These are phyloP conservation scores for Russula lepida DNA, from an alignment of 768 basidiomycete genomes.

Conservation along the genomic window DNA sequence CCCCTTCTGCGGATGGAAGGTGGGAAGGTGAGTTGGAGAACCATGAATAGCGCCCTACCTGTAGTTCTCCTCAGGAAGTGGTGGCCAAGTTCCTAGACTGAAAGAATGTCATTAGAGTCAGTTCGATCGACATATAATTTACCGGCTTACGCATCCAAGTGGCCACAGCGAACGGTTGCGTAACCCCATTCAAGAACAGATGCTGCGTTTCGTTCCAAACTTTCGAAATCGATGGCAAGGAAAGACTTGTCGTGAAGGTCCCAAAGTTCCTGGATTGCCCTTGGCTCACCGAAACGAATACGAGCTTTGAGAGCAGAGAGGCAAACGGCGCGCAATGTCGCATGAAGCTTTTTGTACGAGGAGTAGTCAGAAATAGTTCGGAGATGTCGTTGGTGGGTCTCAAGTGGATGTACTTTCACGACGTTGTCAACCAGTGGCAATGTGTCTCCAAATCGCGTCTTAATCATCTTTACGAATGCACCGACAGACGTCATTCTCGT, in stretches of 20 bases:
- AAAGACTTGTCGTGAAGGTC: slow-evolving; percentile 62
- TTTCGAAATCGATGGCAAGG: slow-evolving; percentile 66
- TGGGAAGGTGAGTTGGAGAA: slow-evolving; percentile 10
- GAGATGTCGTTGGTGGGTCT: slow-evolving; percentile 56
- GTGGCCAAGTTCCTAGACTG: slow-evolving; percentile 70
- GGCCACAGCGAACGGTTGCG: slow-evolving; percentile 65
- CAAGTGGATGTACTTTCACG: slow-evolving; percentile 58
- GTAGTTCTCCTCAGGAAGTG: slow-evolving; percentile 66
- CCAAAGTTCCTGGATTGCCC: slow-evolving; percentile 61
- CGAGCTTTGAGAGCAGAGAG: slow-evolving; percentile 58
- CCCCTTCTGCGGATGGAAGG: slow-evolving; percentile 38
- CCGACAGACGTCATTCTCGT: slow-evolving; percentile 64
- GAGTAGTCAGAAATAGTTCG: slow-evolving; percentile 61
- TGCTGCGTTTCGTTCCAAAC: slow-evolving; percentile 62
- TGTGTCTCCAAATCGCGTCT: slow-evolving; percentile 76
- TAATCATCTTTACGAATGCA: slow-evolving; percentile 79
- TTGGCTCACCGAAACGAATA: slow-evolving; percentile 57
- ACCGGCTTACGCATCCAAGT: slow-evolving; percentile 54
- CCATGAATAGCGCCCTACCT: slow-evolving; percentile 35
- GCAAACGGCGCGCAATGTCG: slow-evolving; percentile 60
- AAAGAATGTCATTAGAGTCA: neutral
- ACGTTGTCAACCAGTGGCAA: slow-evolving; percentile 68
- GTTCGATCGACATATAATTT: neutral
- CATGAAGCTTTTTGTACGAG: slow-evolving; percentile 60
- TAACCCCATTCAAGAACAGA: slow-evolving; percentile 76